Evolutionary conservation across 2,329 filamentous ascomycete genomes (phyloP).

Genomic region (Colletotrichum acutatum): DNA sequence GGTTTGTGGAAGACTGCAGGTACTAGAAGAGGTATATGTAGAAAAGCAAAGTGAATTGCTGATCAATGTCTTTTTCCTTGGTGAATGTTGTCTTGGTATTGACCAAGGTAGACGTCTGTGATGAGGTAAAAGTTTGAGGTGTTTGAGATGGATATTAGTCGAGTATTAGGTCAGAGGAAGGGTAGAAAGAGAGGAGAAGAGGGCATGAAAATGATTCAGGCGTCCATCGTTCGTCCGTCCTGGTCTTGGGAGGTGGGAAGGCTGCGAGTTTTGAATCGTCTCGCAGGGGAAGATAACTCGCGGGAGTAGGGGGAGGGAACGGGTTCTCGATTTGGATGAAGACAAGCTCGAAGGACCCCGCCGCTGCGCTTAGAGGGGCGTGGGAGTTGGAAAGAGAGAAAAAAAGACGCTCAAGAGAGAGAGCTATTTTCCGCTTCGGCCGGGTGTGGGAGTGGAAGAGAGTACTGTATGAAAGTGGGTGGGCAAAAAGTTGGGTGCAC

Average conservation of each 20-base stretch:
- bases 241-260: conserved; percentile 26
- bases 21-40: conserved; percentile 8
- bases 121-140: conserved; percentile 29
- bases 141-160: conserved; percentile 18
- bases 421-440: conserved; percentile 16
- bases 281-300: conserved; percentile 24
- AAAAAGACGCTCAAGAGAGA: conserved; percentile 7
- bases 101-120: not conserved
- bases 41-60: conserved; percentile 5
- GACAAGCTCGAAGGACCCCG: conserved; percentile 29
- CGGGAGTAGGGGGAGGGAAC: conserved; percentile 13
- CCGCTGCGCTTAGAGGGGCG: conserved; percentile 28
- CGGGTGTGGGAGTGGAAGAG: conserved; percentile 12
- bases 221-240: not conserved
- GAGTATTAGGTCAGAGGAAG: conserved; percentile 26
- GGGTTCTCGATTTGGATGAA: conserved; percentile 34
- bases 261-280: conserved; percentile 33
- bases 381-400: not conserved
- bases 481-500: not conserved
- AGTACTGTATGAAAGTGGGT: conserved; percentile 18
- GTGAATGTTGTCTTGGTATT: not conserved
- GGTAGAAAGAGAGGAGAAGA: not conserved
- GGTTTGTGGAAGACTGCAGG: not conserved
- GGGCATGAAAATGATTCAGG: conserved; percentile 25
- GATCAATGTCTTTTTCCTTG: not conserved